Evolutionary conservation across 2,329 filamentous ascomycete species (phyloP).

Genomic region (Magnaporthiopsis incrustans): DNA sequence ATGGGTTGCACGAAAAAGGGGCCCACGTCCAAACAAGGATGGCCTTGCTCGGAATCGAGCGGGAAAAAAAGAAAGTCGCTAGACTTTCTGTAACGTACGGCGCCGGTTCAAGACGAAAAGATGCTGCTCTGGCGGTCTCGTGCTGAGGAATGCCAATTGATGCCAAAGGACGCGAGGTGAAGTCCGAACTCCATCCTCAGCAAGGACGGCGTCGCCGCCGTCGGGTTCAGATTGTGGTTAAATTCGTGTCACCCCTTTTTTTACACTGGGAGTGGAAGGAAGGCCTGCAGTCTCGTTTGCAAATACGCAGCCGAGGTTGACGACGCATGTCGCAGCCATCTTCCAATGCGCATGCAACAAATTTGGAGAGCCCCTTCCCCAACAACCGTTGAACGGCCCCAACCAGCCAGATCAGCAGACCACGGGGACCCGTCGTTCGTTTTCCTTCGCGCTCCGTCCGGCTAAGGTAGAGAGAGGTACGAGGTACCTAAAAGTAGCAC

Average conservation of each 20-base stretch:
- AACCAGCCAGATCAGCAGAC: slow-evolving; percentile 2
- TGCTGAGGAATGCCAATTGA: not conserved
- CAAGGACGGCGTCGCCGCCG: not conserved
- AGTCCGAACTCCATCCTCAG: not conserved
- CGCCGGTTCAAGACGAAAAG: not conserved
- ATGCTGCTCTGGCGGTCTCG: not conserved
- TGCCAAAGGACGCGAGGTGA: not conserved
- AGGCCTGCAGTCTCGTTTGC: too few relatives aligned
- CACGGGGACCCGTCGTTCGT: not conserved
- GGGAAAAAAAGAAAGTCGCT: not conserved
- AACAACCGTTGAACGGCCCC: slow-evolving; percentile 2
- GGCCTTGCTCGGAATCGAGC: not conserved
- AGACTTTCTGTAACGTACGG: not conserved
- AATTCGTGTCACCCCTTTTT: not conserved
- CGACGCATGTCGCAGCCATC: not conserved
- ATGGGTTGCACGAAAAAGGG: not conserved
- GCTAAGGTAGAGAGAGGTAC: too few relatives aligned
- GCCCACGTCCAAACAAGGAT: not conserved
- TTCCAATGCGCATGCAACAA: not conserved
- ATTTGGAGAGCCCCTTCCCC: slow-evolving; percentile 9
- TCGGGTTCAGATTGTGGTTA: not conserved
- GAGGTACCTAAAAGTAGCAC: not conserved
- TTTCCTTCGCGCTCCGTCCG: not conserved
- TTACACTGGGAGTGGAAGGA: not conserved
- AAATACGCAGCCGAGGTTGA: not conserved